phyloP scores from a whole-genome alignment of 1,284 basidiomycete species.

The Pseudozyma sp. region DNA sequence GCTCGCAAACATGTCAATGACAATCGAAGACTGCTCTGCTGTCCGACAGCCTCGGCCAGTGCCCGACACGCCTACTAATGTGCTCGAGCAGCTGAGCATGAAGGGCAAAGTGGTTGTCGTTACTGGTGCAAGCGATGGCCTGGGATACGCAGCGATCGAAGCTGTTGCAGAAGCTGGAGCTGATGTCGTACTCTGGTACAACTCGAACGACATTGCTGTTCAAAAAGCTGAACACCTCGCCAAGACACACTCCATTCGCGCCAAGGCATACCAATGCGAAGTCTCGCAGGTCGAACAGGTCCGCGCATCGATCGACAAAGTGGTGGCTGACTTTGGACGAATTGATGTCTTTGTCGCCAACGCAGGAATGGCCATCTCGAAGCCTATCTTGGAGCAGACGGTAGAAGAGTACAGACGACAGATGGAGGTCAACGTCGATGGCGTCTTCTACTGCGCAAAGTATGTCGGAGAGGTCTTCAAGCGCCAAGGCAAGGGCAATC shows the following conservation, averaged over 20 bases:
- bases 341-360: slow-evolving; percentile 61
- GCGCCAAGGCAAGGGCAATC: slow-evolving; percentile 63
- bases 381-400: slow-evolving; percentile 48
- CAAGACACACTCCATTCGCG: slow-evolving; percentile 55
- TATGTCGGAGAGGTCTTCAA: slow-evolving; percentile 63
- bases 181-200: slow-evolving; percentile 65
- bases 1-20: slow-evolving; percentile 51
- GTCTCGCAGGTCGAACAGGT: slow-evolving; percentile 49
- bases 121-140: slow-evolving; percentile 66
- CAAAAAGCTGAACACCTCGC: slow-evolving; percentile 58
- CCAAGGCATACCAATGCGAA: slow-evolving; percentile 62
- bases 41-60: slow-evolving; percentile 40
- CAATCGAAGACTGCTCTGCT: slow-evolving; percentile 51
- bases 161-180: slow-evolving; percentile 67
- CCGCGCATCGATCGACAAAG: slow-evolving; percentile 33
- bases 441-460: slow-evolving; percentile 61
- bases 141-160: slow-evolving; percentile 66
- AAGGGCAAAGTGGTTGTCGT: slow-evolving; percentile 66
- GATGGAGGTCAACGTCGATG: slow-evolving; percentile 61
- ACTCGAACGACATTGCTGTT: slow-evolving; percentile 60
- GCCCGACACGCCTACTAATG: slow-evolving; percentile 49
- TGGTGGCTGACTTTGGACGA: slow-evolving; percentile 55
- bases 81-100: slow-evolving; percentile 59
- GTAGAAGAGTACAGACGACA: slow-evolving; percentile 60
- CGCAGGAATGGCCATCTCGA: slow-evolving; percentile 44